phyloP scores from a whole-genome alignment of 1,284 basidiomycete species.

The Moesziomyces antarcticus region DNA sequence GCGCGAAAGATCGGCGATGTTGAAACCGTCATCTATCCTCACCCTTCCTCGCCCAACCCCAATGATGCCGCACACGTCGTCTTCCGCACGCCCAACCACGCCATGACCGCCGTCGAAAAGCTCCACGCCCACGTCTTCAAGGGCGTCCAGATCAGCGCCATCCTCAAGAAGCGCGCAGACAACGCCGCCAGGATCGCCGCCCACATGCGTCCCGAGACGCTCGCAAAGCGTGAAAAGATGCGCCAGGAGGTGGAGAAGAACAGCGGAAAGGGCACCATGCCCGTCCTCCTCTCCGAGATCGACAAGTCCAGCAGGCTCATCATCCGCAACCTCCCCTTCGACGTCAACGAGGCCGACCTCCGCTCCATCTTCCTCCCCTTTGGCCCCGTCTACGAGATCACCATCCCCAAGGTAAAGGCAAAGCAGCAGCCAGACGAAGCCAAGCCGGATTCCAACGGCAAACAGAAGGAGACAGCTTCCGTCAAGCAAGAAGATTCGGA shows the following conservation, averaged over 20 bases:
- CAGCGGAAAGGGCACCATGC: conserved; percentile 45
- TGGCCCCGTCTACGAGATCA: conserved; percentile 86
- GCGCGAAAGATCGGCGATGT: conserved; percentile 65
- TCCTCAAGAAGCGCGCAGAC: conserved; percentile 87
- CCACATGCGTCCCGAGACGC: conserved; percentile 68
- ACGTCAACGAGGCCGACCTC: conserved; percentile 78
- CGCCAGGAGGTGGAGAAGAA: conserved; percentile 64
- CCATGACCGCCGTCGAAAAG: conserved; percentile 80
- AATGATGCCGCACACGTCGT: conserved; percentile 75
- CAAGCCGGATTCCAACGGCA: conserved; percentile 23
- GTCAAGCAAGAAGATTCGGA: background rate
- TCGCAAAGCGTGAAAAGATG: conserved; percentile 68
- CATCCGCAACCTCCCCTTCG: conserved; percentile 86
- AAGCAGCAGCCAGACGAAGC: conserved; percentile 52
- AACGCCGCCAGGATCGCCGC: conserved; percentile 72
- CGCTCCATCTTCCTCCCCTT: conserved; percentile 87
- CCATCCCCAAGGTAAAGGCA: conserved; percentile 73
- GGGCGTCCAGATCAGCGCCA: conserved; percentile 84
- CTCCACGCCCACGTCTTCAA: conserved; percentile 95
- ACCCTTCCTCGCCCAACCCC: conserved; percentile 33
- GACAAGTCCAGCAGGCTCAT: conserved; percentile 78
- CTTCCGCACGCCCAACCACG: conserved; percentile 78
- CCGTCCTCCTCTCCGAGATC: conserved; percentile 36
- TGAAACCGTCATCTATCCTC: conserved; percentile 59
- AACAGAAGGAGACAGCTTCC: conserved; percentile 27